These are phyloP conservation scores for Thalia dealbata DNA, from an alignment of 176 grass and related monocot species.

Conservation along the genomic window DNA sequence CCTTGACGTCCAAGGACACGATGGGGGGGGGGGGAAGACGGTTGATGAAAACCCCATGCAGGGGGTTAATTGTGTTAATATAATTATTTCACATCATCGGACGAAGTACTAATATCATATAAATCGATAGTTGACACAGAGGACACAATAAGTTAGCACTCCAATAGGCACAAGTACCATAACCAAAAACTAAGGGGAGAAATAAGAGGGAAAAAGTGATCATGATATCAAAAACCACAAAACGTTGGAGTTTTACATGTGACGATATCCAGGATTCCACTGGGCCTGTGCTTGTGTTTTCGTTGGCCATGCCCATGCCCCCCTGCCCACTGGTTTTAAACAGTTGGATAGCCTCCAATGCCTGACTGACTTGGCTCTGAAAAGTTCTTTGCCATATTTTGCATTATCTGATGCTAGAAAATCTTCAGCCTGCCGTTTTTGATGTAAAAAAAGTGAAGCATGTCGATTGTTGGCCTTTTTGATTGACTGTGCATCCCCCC, in stretches of 20 bases:
- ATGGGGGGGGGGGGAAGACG: not conserved
- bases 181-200: not conserved
- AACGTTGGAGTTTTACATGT: constrained; percentile 31
- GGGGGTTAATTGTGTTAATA: too few species aligned
- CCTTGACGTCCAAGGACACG: not conserved
- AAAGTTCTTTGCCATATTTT: constrained; percentile 52
- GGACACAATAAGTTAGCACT: too few species aligned
- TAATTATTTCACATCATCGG: too few species aligned
- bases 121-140: too few species aligned
- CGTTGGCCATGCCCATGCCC: constrained; percentile 43
- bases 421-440: constrained; percentile 84
- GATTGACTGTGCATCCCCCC: constrained; percentile 72
- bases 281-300: constrained; percentile 44
- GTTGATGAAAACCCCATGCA: too few species aligned
- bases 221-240: not conserved
- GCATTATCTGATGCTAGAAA: constrained; percentile 48
- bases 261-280: constrained; percentile 58
- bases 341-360: constrained; percentile 54
- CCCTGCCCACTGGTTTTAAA: constrained; percentile 37
- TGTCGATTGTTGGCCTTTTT: constrained; percentile 71
- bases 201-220: not conserved
- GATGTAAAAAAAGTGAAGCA: constrained; percentile 49
- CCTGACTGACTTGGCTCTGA: constrained; percentile 35
- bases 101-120: too few species aligned
- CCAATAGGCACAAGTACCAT: not conserved